Conservation (phyloP, 495 filamentous ascomycete genomes). For the Penicillium soppii region DNA sequence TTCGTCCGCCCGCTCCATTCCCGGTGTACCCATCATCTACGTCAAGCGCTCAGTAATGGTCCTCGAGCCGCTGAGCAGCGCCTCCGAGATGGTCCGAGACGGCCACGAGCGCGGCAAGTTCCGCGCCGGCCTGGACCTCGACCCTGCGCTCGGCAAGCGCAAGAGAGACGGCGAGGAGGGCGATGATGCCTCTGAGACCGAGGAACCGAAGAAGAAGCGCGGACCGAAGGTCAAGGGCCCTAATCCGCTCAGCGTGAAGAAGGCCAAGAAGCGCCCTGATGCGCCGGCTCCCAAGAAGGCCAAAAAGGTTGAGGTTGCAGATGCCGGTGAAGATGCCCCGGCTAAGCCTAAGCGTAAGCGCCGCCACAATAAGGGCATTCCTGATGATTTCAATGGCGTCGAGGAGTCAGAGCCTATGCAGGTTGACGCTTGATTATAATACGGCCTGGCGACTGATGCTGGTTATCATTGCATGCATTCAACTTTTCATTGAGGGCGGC, state of each 20-base stretch:
- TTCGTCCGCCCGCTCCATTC: conserved; percentile 39
- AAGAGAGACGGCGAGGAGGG: conserved; percentile 37
- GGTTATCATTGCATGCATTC: conserved; percentile 19
- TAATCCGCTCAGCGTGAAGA: conserved; percentile 89
- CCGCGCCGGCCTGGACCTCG: conserved; percentile 62
- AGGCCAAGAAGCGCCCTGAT: conserved; percentile 58
- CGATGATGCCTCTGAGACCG: conserved; percentile 34
- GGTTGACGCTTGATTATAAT: conserved; percentile 18
- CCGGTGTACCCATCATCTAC: conserved; percentile 79
- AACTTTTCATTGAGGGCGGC: conserved; percentile 28
- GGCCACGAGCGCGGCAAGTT: conserved; percentile 75
- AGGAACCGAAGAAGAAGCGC: conserved; percentile 53
- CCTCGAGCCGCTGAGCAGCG: conserved; percentile 78
- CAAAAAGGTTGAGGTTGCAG: conserved; percentile 8
- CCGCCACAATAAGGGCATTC: conserved; percentile 40
- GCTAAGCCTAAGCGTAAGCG: conserved; percentile 46
- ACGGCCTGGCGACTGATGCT: conserved; percentile 13
- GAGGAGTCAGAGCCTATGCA: conserved; percentile 25
- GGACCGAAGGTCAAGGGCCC: conserved; percentile 74
- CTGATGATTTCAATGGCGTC: conserved; percentile 19
- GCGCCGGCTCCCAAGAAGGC: conserved; percentile 18
- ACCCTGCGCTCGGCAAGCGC: conserved; percentile 37
- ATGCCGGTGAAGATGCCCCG: conserved; percentile 17
- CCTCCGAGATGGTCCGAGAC: conserved; percentile 60
- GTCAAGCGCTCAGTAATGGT: conserved; percentile 86